phyloP scores from a whole-genome alignment of 2,329 filamentous ascomycete species.

The Pseudopithomyces chartarum region DNA sequence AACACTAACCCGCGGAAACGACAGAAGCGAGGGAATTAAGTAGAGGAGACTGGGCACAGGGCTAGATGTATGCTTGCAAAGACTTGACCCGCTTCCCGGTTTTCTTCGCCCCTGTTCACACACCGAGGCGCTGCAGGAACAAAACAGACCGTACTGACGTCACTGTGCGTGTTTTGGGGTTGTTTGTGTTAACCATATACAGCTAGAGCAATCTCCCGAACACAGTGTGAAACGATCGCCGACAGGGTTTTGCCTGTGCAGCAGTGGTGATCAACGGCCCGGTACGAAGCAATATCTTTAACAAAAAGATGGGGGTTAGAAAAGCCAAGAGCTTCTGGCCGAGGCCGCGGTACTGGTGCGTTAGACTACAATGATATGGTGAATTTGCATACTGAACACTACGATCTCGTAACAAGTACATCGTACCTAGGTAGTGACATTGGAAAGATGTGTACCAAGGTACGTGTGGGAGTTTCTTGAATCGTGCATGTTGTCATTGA shows the following conservation, averaged over 20 bases:
- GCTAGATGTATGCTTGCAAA: neutral
- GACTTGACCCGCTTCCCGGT: neutral
- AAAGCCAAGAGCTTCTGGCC: neutral
- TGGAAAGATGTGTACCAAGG: too few relatives aligned
- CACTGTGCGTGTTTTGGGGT: neutral
- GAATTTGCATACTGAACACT: too few relatives aligned
- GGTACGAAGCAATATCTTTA: neutral
- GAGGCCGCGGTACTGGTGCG: too few relatives aligned
- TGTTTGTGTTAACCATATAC: neutral
- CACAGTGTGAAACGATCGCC: neutral
- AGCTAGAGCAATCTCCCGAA: neutral
- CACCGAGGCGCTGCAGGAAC: conserved; percentile 2
- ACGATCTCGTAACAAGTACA: too few relatives aligned
- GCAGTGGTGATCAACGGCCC: neutral
- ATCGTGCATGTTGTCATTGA: too few relatives aligned
- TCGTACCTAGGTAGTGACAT: too few relatives aligned
- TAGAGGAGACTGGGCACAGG: neutral
- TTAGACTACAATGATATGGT: too few relatives aligned
- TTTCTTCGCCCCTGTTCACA: neutral
- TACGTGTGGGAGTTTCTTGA: too few relatives aligned
- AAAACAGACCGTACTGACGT: conserved; percentile 3
- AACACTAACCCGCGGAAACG: conserved; percentile 8
- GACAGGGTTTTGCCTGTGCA: neutral
- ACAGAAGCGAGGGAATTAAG: conserved; percentile 14
- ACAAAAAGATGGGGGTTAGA: neutral